Evolutionary conservation across 2,329 filamentous ascomycete species (phyloP).

Genomic region (Fusarium sp.): DNA sequence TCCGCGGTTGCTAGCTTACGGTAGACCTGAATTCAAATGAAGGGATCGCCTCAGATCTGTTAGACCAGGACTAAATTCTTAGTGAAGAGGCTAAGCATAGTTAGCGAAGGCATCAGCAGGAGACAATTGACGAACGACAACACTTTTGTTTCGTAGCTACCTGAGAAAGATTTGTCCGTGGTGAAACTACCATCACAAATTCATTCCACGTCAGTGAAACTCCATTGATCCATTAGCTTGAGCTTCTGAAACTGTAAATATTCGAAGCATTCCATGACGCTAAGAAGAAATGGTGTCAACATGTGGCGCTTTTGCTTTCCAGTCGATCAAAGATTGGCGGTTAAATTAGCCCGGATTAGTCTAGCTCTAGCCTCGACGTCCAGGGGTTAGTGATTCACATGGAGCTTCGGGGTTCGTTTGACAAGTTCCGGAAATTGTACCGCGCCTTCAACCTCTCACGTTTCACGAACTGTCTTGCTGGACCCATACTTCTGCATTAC

Average conservation of each 20-base stretch:
- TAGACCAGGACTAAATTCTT: constrained; percentile 15
- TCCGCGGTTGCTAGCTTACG: constrained; percentile 22
- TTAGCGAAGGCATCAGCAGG: rapidly evolving
- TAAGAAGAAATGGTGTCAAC: neutral
- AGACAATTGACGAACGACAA: neutral
- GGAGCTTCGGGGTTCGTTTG: neutral
- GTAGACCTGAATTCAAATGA: constrained; percentile 27
- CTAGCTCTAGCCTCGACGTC: neutral
- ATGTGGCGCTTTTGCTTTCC: neutral
- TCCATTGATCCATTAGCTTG: neutral
- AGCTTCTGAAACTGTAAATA: neutral
- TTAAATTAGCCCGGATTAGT: neutral
- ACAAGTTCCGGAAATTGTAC: constrained; percentile 3
- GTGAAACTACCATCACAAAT: neutral
- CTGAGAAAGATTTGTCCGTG: neutral
- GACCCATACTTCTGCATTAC: neutral
- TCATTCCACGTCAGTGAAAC: neutral
- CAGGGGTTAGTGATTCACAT: neutral
- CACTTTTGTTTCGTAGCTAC: neutral
- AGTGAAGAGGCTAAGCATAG: neutral
- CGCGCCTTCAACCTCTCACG: neutral
- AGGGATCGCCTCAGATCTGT: neutral
- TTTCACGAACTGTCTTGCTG: neutral
- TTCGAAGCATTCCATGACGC: neutral
- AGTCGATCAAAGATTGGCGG: neutral